Base-by-base conservation (phyloP, 1,284 basidiomycete species). In the Papiliotrema nemorosa region DNA sequence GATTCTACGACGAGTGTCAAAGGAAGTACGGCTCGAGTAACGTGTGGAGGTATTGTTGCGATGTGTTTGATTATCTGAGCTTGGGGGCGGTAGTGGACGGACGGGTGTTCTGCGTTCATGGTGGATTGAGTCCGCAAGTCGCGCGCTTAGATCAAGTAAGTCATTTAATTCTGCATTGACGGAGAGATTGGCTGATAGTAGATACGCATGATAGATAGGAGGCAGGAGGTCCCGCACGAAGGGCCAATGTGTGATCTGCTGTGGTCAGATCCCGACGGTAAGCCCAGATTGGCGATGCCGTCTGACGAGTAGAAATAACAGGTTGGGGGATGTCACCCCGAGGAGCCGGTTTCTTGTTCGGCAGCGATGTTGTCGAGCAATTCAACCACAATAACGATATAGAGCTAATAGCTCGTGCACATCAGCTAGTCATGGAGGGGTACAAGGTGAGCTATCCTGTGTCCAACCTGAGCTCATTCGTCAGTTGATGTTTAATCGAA, bases 221-320 rank as follows among this genome's bases (percentile, higher is more conserved):
- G 96, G 74, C 92, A 97, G 76, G 94, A 98, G 72, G 96, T 98
- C 12, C 94, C 94, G n/a, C 96, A 98, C 72, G 94, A 98, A 70
- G 94, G 96, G 9, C 85, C 92, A 7, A 97, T 98, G 93, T 98
- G 94, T 69, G 96, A 98, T 75, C 78, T 98, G 5, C 79, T 98
- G 20, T 98, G 94, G 94, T 97, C 92, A 50, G 94, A 98, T 79
- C 96, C 94, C 33, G 94, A 98, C 70, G 91, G 90, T 91, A 39
- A 40, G 78, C 64, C 10, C 22, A 45, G 26, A 9, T 25, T 14
- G 31, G 18, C 20, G 24, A 25, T 14, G 14, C 18, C 37, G 1
- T 20, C 47, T 58, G 25, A 55, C 33, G n/a, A 10, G n/a, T 37
- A 78, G 90, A 96, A 64, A 93, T 94, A 50, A 79, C 79, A 44